Evolutionary conservation across 1,284 basidiomycete species (phyloP).

Genomic region (Ganoderma sinense): DNA sequence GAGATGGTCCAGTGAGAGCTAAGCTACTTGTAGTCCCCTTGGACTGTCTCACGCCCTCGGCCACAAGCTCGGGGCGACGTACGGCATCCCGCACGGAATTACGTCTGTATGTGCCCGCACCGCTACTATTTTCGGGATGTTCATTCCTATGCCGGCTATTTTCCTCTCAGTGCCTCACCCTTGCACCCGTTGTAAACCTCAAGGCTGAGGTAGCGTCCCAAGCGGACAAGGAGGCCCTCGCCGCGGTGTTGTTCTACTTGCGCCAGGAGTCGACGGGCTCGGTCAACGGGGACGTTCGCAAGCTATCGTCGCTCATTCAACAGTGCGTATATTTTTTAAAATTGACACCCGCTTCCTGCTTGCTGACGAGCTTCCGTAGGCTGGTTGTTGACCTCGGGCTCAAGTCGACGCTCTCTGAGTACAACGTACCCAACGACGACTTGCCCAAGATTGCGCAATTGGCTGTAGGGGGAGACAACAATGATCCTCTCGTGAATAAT

Average conservation of each 20-base stretch:
- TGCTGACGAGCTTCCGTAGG: conserved; percentile 37
- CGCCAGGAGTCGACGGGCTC: conserved; percentile 65
- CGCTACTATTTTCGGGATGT: neutral
- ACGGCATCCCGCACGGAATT: conserved; percentile 83
- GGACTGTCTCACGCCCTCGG: conserved; percentile 81
- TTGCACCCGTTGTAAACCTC: conserved; percentile 67
- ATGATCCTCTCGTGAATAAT: conserved; percentile 45
- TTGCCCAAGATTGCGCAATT: conserved; percentile 57
- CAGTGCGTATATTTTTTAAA: conserved; percentile 47
- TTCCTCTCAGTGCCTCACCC: conserved; percentile 70
- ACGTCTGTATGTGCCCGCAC: conserved; percentile 63
- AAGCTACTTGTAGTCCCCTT: conserved; percentile 52
- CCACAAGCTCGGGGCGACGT: conserved; percentile 80
- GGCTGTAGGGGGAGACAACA: conserved; percentile 51
- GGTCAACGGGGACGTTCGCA: conserved; percentile 62
- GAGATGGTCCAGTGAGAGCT: too few relatives aligned
- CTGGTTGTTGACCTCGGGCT: conserved; percentile 67
- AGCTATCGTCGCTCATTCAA: conserved; percentile 62
- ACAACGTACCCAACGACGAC: conserved; percentile 65
- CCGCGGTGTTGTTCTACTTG: conserved; percentile 63
- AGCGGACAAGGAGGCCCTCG: conserved; percentile 66
- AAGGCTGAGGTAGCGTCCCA: conserved; percentile 61
- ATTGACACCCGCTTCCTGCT: neutral
- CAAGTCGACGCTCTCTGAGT: conserved; percentile 60
- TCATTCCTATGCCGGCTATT: neutral